Evolutionary conservation across 129 eudicot genomes (phyloP).

Genomic region (Escallonia rubra): DNA sequence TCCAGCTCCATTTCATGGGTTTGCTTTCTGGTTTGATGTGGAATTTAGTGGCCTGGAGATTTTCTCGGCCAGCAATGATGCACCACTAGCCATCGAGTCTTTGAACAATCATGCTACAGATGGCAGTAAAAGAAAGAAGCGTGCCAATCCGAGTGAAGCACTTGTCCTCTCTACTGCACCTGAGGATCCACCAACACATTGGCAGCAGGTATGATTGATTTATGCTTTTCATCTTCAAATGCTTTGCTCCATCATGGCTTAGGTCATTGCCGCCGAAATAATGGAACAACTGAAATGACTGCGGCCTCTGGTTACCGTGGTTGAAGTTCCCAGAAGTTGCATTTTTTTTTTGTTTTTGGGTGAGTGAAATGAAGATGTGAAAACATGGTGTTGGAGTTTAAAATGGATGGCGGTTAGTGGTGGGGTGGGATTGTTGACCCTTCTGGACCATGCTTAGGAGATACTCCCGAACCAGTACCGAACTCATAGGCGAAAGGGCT

Average conservation of each 20-base stretch:
- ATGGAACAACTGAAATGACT: too few species aligned
- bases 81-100: slow-evolving; percentile 27
- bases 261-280: too few species aligned
- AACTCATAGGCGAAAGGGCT: too few species aligned
- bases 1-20: slow-evolving; percentile 93
- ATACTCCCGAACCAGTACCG: too few species aligned
- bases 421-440: too few species aligned
- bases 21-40: slow-evolving; percentile 98
- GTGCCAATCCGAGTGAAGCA: slow-evolving; percentile 66
- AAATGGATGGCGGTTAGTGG: too few species aligned
- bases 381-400: too few species aligned
- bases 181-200: slow-evolving; percentile 96
- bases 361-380: too few species aligned
- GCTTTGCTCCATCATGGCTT: neutral
- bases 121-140: slow-evolving; percentile 54
- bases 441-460: too few species aligned
- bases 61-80: slow-evolving; percentile 23
- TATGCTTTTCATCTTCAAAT: neutral
- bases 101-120: slow-evolving; percentile 24
- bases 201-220: slow-evolving; percentile 75
- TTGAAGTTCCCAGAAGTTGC: too few species aligned
- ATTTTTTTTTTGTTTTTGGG: too few species aligned
- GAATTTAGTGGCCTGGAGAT: slow-evolving; percentile 50
- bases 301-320: too few species aligned
- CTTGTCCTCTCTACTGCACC: slow-evolving; percentile 98